Conservation (phyloP, 495 filamentous ascomycete species). For the Parathielavia hyrcaniae region DNA sequence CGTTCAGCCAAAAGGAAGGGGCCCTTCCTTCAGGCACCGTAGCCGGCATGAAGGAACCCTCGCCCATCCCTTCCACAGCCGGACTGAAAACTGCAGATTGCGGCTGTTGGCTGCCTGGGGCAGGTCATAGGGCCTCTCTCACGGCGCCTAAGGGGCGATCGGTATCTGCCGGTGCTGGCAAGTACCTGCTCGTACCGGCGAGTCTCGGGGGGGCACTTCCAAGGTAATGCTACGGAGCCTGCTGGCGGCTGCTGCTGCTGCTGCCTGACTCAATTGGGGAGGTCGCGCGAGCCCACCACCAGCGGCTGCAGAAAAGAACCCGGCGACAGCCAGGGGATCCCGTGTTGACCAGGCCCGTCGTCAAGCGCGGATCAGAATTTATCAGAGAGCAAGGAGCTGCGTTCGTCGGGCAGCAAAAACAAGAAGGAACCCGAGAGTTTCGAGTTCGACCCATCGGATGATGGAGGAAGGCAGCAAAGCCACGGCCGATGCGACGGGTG, state of each 20-base stretch:
- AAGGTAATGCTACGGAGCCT: conserved; percentile 2
- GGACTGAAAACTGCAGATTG: neutral
- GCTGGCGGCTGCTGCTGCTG: conserved; percentile 3
- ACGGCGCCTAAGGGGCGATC: conserved; percentile 10
- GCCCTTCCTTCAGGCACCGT: neutral
- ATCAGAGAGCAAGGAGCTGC: neutral
- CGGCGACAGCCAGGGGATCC: conserved; percentile 18
- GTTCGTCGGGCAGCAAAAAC: conserved; percentile 25
- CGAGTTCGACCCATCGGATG: conserved; percentile 15
- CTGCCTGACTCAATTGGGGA: conserved; percentile 14
- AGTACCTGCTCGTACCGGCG: conserved; percentile 25
- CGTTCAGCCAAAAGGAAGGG: neutral
- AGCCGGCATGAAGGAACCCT: neutral
- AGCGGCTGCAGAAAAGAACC: conserved; percentile 14
- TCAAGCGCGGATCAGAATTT: conserved; percentile 16
- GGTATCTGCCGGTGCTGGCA: conserved; percentile 20
- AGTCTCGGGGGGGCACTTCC: conserved; percentile 14
- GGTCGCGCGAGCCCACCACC: conserved; percentile 16
- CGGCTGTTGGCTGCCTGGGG: neutral
- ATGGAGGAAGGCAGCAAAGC: conserved; percentile 1
- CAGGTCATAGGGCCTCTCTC: neutral
- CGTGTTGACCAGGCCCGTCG: neutral
- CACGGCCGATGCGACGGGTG: conserved; percentile 8
- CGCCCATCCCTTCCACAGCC: neutral
- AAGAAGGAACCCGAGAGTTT: conserved; percentile 12